Percentiles rank a stretch among this genome's conserved stretches.
These are phyloP conservation scores for Panellus pusillus DNA, from an alignment of 768 basidiomycete species.

Conservation along the genomic window DNA sequence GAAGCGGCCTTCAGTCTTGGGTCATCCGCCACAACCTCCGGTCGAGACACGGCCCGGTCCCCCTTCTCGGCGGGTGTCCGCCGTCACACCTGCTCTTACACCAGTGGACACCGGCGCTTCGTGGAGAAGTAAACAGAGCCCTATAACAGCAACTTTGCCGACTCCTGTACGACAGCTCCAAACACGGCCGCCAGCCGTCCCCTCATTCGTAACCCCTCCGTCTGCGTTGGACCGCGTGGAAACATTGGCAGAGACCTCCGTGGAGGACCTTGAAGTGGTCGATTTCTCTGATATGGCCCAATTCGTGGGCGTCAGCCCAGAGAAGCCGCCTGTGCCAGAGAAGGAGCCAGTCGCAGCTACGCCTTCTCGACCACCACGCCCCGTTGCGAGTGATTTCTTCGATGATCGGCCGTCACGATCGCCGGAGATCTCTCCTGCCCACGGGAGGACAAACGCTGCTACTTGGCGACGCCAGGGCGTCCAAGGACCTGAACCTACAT, in stretches of 20 bases:
- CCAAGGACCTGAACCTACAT: slow-evolving; percentile 17
- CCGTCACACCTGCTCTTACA: slow-evolving; percentile 31
- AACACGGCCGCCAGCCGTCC: slow-evolving; percentile 15
- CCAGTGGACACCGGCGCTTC: slow-evolving; percentile 46
- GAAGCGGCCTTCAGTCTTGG: slow-evolving; percentile 14
- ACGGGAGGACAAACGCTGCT: slow-evolving; percentile 36
- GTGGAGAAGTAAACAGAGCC: slow-evolving; percentile 61
- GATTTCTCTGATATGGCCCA: slow-evolving; percentile 78
- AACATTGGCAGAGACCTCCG: slow-evolving; percentile 44
- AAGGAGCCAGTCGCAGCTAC: slow-evolving; percentile 24
- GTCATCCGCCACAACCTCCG: slow-evolving; percentile 23
- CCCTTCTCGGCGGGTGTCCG: slow-evolving; percentile 28
- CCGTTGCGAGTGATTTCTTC: slow-evolving; percentile 73
- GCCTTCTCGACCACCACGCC: slow-evolving; percentile 38
- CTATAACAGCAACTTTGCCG: slow-evolving; percentile 26
- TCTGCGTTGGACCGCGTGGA: slow-evolving; percentile 43
- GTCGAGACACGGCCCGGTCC: slow-evolving; percentile 29
- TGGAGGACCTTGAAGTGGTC: slow-evolving; percentile 73
- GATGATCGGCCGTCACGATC: slow-evolving; percentile 40
- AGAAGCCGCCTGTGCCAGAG: slow-evolving; percentile 21
- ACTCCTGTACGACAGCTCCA: slow-evolving; percentile 32
- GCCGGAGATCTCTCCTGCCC: slow-evolving; percentile 14
- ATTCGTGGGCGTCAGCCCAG: slow-evolving; percentile 51
- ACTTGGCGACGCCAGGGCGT: slow-evolving; percentile 43
- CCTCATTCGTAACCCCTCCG: slow-evolving; percentile 29